Evolutionary conservation across 805 yeast genomes (phyloP).

Genomic region (Huiozyma sinensis): DNA sequence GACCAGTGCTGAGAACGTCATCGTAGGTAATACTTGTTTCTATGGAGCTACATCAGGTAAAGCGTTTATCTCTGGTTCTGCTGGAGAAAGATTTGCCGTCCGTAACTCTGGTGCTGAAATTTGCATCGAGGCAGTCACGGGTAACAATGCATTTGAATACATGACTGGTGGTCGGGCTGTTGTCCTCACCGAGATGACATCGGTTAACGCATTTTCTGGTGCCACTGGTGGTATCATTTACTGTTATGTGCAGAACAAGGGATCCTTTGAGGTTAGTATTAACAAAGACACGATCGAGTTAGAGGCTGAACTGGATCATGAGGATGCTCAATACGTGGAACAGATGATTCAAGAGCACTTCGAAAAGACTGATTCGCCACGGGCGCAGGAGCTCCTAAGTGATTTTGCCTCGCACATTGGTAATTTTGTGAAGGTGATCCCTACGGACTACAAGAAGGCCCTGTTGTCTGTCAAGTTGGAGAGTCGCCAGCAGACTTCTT

Average conservation of each 20-base stretch:
- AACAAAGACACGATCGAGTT: conserved; percentile 78
- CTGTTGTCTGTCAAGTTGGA: conserved; percentile 49
- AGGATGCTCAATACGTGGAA: conserved; percentile 87
- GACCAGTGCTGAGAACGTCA: conserved; percentile 92
- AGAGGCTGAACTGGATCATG: conserved; percentile 65
- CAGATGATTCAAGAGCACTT: conserved; percentile 91
- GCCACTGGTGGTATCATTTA: conserved; percentile 99
- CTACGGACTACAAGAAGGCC: conserved; percentile 83
- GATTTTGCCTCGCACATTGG: conserved; percentile 86
- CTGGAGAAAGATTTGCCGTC: conserved; percentile 96
- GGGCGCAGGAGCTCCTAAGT: conserved; percentile 71
- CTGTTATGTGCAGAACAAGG: conserved; percentile 82
- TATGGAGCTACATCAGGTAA: conserved; percentile 96
- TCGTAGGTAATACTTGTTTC: conserved; percentile 94
- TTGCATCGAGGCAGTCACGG: conserved; percentile 85
- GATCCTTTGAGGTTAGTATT: conserved; percentile 73
- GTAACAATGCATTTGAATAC: conserved; percentile 98
- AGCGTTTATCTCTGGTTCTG: conserved; percentile 91
- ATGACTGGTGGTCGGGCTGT: conserved; percentile 99
- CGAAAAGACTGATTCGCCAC: conserved; percentile 85
- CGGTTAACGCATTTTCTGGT: conserved; percentile 84
- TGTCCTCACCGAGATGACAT: conserved; percentile 82
- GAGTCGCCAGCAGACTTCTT: conserved; percentile 59
- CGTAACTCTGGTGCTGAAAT: conserved; percentile 98
- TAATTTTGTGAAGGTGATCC: conserved; percentile 86